phyloP scores from a whole-genome alignment of 768 basidiomycete species.

The Podaxis sp. region DNA sequence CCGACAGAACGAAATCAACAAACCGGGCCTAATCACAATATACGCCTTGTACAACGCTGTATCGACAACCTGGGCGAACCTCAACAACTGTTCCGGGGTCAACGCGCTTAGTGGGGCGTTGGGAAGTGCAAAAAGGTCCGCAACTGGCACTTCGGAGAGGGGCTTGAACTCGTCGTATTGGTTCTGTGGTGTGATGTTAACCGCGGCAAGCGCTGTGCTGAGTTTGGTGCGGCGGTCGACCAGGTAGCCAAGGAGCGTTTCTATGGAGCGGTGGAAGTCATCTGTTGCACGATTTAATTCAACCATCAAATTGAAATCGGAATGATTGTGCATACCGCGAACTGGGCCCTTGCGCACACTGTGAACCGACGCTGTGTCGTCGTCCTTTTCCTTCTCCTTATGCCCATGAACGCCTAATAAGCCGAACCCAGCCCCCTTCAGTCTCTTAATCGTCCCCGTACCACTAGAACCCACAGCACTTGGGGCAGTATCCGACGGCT shows the following conservation, averaged over 20 bases:
- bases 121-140: constrained; percentile 78
- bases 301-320: neutral
- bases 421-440: constrained; percentile 56
- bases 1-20: constrained; percentile 86
- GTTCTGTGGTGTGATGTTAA: constrained; percentile 64
- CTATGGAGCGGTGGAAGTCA: constrained; percentile 70
- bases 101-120: constrained; percentile 70
- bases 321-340: constrained; percentile 28
- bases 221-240: constrained; percentile 90
- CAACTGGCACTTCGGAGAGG: constrained; percentile 69
- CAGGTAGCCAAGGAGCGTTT: constrained; percentile 84
- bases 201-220: constrained; percentile 66
- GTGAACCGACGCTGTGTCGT: constrained; percentile 56
- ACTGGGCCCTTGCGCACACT: constrained; percentile 32
- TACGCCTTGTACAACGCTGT: constrained; percentile 95
- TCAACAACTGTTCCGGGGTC: constrained; percentile 80
- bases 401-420: constrained; percentile 31
- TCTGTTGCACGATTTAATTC: constrained; percentile 35
- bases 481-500: constrained; percentile 28
- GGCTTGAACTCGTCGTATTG: constrained; percentile 68
- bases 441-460: constrained; percentile 30
- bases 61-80: constrained; percentile 92
- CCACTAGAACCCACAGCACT: constrained; percentile 5
- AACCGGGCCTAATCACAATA: constrained; percentile 72
- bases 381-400: constrained; percentile 46